Percentiles rank a stretch among this genome's conserved stretches.
phyloP scores from a whole-genome alignment of 2,329 filamentous ascomycete genomes.

The Hypocrella siamensis region DNA sequence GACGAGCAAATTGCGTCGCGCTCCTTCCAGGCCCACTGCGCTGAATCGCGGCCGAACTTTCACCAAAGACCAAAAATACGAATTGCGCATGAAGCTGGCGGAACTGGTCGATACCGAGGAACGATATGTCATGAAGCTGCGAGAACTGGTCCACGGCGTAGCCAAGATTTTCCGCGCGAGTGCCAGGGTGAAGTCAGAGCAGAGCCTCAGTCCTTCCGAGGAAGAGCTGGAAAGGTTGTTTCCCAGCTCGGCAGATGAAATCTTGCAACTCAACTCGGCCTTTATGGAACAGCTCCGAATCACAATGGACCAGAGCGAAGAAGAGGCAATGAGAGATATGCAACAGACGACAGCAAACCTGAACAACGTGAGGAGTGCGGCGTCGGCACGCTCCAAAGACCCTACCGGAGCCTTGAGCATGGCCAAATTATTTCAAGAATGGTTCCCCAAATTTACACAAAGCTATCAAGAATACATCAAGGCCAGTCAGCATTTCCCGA shows the following conservation, averaged over 20 bases:
- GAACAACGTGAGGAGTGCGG: constrained; percentile 26
- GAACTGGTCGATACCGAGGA: constrained; percentile 90
- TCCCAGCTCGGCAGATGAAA: constrained; percentile 62
- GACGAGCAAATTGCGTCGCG: constrained; percentile 68
- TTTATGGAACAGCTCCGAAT: constrained; percentile 66
- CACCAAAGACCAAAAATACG: constrained; percentile 65
- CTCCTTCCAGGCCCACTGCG: constrained; percentile 72
- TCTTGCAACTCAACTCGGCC: constrained; percentile 64
- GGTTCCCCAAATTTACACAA: constrained; percentile 84
- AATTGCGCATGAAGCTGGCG: constrained; percentile 72
- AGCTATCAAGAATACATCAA: constrained; percentile 90
- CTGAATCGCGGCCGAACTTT: constrained; percentile 67
- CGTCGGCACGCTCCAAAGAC: constrained; percentile 40
- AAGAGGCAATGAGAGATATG: constrained; percentile 63
- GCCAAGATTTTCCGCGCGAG: constrained; percentile 65
- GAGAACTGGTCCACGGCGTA: constrained; percentile 67
- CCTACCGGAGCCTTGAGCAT: constrained; percentile 64
- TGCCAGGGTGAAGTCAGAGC: constrained; percentile 38
- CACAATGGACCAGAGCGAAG: constrained; percentile 70
- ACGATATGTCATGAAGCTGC: constrained; percentile 78
- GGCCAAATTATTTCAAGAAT: constrained; percentile 69
- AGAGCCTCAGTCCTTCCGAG: constrained; percentile 56
- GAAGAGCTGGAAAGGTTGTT: constrained; percentile 65
- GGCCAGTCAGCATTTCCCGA: constrained; percentile 74
- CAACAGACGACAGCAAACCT: constrained; percentile 34